Evolutionary conservation across 495 filamentous ascomycete genomes (phyloP).

Genomic region (Paragyromitra xinjiangensis): DNA sequence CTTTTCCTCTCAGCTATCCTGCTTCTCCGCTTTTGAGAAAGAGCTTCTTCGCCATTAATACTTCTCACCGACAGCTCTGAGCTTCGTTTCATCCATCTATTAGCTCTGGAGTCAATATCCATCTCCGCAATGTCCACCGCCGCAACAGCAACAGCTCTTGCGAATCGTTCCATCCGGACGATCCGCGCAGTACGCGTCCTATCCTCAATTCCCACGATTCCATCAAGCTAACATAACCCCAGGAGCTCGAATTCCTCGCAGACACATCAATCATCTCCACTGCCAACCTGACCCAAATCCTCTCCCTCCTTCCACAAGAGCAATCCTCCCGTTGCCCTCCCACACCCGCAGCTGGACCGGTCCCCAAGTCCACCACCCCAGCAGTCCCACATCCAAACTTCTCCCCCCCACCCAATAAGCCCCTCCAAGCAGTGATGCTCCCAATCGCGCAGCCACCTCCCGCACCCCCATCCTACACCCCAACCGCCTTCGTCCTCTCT

Average conservation of each 20-base stretch:
- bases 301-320: conserved; percentile 73
- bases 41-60: neutral
- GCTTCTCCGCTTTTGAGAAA: too few relatives aligned
- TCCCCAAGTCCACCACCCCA: conserved; percentile 65
- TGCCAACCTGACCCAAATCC: conserved; percentile 73
- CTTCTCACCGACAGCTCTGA: neutral
- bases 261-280: conserved; percentile 78
- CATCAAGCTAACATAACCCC: conserved; percentile 17
- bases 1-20: neutral
- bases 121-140: conserved; percentile 30
- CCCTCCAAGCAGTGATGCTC: conserved; percentile 49
- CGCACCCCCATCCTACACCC: conserved; percentile 62
- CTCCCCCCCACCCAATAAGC: conserved; percentile 53
- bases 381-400: conserved; percentile 61
- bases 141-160: conserved; percentile 35
- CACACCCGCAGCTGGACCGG: conserved; percentile 40
- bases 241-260: conserved; percentile 93
- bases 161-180: conserved; percentile 52
- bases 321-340: conserved; percentile 25
- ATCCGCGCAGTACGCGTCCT: conserved; percentile 43
- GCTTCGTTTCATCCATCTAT: neutral
- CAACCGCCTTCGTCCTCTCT: conserved; percentile 67
- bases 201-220: neutral
- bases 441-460: conserved; percentile 59
- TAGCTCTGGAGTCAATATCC: neutral